These are phyloP conservation scores for Epichloe sibirici DNA, from an alignment of 2,329 filamentous ascomycete genomes.

Conservation along the genomic window DNA sequence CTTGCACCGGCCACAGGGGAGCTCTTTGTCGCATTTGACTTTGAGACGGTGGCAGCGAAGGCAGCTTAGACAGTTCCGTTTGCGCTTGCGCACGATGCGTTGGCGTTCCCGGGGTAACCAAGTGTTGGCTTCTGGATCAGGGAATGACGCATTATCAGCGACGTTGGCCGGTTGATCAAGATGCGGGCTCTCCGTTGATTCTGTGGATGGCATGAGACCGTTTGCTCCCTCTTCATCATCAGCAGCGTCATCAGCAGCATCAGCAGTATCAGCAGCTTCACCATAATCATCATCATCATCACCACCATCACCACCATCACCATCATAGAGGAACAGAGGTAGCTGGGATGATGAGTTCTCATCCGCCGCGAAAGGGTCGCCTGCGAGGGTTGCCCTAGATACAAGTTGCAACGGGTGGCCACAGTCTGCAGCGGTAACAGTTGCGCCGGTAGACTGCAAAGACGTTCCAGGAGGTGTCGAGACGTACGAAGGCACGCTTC, in stretches of 20 bases:
- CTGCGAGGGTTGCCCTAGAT: no score
- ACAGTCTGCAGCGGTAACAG: no score
- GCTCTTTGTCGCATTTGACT: conserved; percentile 26
- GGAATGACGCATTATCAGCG: conserved; percentile 5
- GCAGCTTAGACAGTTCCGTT: conserved; percentile 24
- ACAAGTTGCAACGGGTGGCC: no score
- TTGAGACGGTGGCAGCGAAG: conserved; percentile 24
- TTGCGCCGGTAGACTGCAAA: no score
- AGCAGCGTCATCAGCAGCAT: not conserved
- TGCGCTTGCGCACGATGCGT: conserved; percentile 22
- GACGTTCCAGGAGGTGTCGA: not conserved
- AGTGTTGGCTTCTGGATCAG: conserved; percentile 2
- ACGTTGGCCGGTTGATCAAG: conserved; percentile 6
- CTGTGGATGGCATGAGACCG: conserved; percentile 18
- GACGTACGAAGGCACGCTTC: not conserved
- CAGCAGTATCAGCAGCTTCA: no score
- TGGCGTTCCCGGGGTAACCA: conserved; percentile 4
- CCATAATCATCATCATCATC: no score
- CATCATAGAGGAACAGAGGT: no score
- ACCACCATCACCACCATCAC: no score
- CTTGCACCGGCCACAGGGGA: conserved; percentile 23
- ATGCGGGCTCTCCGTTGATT: conserved; percentile 18
- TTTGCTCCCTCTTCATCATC: conserved; percentile 7
- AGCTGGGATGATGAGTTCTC: no score
- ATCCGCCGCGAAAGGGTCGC: no score